phyloP scores from a whole-genome alignment of 306 rosid genomes.

The barrel medic (Medicago truncatula) region DNA sequence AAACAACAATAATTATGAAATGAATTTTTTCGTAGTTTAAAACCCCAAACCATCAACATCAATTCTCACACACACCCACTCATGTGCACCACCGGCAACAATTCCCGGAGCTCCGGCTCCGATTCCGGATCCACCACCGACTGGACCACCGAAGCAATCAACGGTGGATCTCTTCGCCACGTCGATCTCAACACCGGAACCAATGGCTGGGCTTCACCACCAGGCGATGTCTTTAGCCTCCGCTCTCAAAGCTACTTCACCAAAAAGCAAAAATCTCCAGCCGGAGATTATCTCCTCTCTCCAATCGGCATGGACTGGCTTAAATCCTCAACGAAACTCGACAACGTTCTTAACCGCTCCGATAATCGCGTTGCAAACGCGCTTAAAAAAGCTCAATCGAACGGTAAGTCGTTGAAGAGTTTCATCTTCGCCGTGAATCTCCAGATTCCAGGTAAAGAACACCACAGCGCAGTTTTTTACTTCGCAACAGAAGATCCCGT shows the following conservation, averaged over 20 bases:
- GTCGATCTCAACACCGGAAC: conserved; percentile 75
- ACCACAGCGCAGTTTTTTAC: conserved; percentile 88
- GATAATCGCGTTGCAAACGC: conserved; percentile 71
- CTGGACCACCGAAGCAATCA: conserved; percentile 66
- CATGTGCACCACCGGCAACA: conserved; percentile 61
- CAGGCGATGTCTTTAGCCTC: conserved; percentile 77
- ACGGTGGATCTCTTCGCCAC: conserved; percentile 72
- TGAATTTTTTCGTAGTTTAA: background rate
- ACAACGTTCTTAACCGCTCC: conserved; percentile 77
- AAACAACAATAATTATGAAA: background rate
- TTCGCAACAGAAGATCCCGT: conserved; percentile 76
- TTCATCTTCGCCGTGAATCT: conserved; percentile 87
- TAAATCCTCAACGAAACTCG: conserved; percentile 72
- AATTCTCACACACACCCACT: background rate
- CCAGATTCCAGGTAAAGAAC: conserved; percentile 88
- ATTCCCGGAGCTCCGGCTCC: conserved; percentile 50
- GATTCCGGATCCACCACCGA: conserved; percentile 45
- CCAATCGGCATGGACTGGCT: conserved; percentile 93
- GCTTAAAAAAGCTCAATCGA: conserved; percentile 62
- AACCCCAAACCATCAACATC: background rate
- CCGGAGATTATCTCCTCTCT: conserved; percentile 75
- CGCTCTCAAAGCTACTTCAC: conserved; percentile 67
- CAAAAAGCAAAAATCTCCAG: conserved; percentile 62
- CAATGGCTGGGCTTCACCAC: conserved; percentile 96
- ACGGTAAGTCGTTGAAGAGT: conserved; percentile 64